Evolutionary conservation across 331 rosid genomes (phyloP).

Genomic region (Telfairia occidentalis): DNA sequence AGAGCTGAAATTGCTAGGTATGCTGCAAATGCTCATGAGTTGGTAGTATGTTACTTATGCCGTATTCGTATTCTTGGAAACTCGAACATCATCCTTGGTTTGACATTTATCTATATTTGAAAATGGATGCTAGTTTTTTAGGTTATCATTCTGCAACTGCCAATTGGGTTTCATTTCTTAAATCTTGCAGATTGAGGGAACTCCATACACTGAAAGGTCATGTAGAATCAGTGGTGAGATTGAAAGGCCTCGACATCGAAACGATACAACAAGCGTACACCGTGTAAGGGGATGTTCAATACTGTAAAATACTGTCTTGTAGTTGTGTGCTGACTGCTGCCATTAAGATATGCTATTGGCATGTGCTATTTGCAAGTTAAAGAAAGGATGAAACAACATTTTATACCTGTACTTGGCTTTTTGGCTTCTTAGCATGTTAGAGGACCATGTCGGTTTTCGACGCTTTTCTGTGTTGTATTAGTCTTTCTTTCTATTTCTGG

Average conservation of each 20-base stretch:
- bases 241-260: conserved; percentile 93
- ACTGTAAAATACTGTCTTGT: conserved; percentile 18
- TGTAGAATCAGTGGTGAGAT: conserved; percentile 92
- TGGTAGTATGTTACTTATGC: background rate
- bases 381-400: background rate
- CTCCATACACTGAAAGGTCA: conserved; percentile 90
- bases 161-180: conserved; percentile 7
- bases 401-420: background rate
- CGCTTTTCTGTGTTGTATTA: background rate
- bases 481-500: background rate
- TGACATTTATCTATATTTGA: background rate
- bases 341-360: conserved; percentile 2
- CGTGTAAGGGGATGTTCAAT: conserved; percentile 32
- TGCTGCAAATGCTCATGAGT: background rate
- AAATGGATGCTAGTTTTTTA: background rate
- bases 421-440: background rate
- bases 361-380: background rate
- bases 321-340: background rate
- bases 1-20: conserved; percentile 98
- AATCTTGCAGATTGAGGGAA: conserved; percentile 70
- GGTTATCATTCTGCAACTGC: background rate
- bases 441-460: background rate
- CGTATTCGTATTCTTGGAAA: background rate
- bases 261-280: conserved; percentile 98
- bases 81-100: background rate